phyloP scores from a whole-genome alignment of 345 rosid genomes.

The Gossypium anomalum region DNA sequence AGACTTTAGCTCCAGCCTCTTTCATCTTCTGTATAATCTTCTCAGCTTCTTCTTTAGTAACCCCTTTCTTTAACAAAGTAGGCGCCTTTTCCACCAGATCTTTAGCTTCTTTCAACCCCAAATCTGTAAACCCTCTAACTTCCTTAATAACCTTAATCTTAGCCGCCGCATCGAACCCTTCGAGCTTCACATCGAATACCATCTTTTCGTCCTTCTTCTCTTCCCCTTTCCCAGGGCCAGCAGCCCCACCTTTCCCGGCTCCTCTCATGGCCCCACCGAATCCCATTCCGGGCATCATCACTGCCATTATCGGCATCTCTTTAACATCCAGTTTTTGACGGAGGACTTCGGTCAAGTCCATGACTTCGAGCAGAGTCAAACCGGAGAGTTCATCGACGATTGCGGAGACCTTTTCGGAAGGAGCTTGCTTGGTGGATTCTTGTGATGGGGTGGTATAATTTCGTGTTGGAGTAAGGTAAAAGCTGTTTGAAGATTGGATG shows the following conservation, averaged over 20 bases:
- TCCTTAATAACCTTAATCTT: constrained; percentile 93
- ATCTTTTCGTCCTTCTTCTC: constrained; percentile 60
- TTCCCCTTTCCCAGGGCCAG: constrained; percentile 41
- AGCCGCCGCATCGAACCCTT: constrained; percentile 63
- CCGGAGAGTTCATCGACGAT: constrained; percentile 64
- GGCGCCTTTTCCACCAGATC: constrained; percentile 98
- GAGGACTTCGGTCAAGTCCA: constrained; percentile 66
- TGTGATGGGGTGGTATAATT: constrained; percentile 23
- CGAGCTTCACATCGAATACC: constrained; percentile 76
- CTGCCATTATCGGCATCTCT: constrained; percentile 79
- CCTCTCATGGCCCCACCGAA: constrained; percentile 39
- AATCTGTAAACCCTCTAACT: constrained; percentile 71
- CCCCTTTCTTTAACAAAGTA: constrained; percentile 75
- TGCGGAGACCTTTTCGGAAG: constrained; percentile 44
- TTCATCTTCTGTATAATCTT: constrained; percentile 76
- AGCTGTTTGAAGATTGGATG: constrained; percentile 9
- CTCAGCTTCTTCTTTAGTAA: constrained; percentile 86
- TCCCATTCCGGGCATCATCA: constrained; percentile 93
- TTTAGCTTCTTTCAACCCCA: constrained; percentile 91
- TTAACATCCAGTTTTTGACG: constrained; percentile 51
- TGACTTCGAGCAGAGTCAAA: constrained; percentile 67
- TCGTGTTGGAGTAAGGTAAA: not conserved
- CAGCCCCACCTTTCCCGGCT: constrained; percentile 36
- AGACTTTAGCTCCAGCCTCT: constrained; percentile 78
- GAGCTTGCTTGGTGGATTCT: constrained; percentile 15